Base-by-base conservation (phyloP, 306 rosid species). In the Crotalaria pallida region DNA sequence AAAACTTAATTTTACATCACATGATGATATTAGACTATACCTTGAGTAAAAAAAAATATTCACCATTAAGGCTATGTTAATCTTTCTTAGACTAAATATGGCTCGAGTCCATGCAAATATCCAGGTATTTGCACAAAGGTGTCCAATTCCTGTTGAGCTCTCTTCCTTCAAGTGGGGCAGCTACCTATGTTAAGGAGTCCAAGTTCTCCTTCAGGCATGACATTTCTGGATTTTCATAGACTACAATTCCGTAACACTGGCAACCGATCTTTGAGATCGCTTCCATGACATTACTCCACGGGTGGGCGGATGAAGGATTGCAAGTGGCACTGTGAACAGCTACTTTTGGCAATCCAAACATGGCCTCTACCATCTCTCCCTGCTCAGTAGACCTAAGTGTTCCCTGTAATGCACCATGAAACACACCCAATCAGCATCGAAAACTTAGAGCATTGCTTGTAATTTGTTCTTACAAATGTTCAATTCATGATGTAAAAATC, bases 301-400 rank as follows among this genome's bases (percentile, higher is more conserved):
- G 96, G 93, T 22, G 91, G 87, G 98, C 38, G 98, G 98, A n/a
- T 93, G 88, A 34, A 93, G 76, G n/a, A 96, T 90, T 80, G 98
- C 92, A 43, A 93, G 96, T 49, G 90, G 91, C 73, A 93, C 96
- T 3, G 98, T 96, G 21, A 57, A 93, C 98, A 48, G 98, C 96
- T 21, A 80, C 87, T 63, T 90, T 93, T 38, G 96, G 96, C 75
- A 93, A 72, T 38, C 96, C 98, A 49, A 93, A 93, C 78, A 90
- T 93, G 22, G 96, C 96, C 83, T 93, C 92, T 24, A 93, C 91
- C 98, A 93, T 93, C 78, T 93, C 98, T 71, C 98, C 98, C 80
- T 93, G 96, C 84, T 93, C 98, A 7, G 98, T 93, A 71, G 96
- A 85, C 61, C 98, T 82, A 57, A 90, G 87, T 0, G 91, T 85